Percentiles rank a stretch among this genome's conserved stretches.
phyloP scores from a whole-genome alignment of 2,329 filamentous ascomycete genomes.

The Penicillium sp. region DNA sequence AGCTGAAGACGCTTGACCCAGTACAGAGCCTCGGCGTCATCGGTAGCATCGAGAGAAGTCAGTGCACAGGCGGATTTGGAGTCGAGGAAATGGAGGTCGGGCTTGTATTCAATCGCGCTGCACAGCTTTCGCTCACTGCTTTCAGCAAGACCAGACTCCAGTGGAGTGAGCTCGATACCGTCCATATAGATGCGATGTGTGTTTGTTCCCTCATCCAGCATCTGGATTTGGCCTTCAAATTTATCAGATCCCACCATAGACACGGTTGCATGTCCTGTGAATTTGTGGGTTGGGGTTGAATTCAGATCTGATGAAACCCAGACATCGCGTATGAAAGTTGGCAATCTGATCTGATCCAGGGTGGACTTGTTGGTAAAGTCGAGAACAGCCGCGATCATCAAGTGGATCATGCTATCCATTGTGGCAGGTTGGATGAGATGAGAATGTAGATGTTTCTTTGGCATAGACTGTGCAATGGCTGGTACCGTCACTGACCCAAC shows the following conservation, averaged over 20 bases:
- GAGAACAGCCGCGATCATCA: conserved; percentile 28
- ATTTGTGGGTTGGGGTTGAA: conserved; percentile 19
- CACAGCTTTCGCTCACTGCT: conserved; percentile 23
- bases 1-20: conserved; percentile 31
- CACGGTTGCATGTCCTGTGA: conserved; percentile 29
- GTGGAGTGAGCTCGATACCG: conserved; percentile 30
- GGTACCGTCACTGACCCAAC: conserved; percentile 30
- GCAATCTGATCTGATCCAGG: conserved; percentile 28
- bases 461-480: conserved; percentile 34
- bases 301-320: conserved; percentile 33
- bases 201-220: conserved; percentile 18
- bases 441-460: conserved; percentile 32
- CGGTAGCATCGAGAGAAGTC: background rate
- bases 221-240: conserved; percentile 21
- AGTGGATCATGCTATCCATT: conserved; percentile 38
- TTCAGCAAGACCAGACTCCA: conserved; percentile 23
- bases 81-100: conserved; percentile 25
- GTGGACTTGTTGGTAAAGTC: conserved; percentile 24
- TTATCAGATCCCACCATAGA: conserved; percentile 8
- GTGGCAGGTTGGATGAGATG: conserved; percentile 41
- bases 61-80: conserved; percentile 16
- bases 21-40: conserved; percentile 13
- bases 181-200: conserved; percentile 22
- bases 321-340: conserved; percentile 34
- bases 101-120: conserved; percentile 30